Percentiles rank a stretch among this genome's conserved stretches.
Evolutionary conservation across 108 stramenopile species (phyloP).

Genomic region (Skeletonema costatum): DNA sequence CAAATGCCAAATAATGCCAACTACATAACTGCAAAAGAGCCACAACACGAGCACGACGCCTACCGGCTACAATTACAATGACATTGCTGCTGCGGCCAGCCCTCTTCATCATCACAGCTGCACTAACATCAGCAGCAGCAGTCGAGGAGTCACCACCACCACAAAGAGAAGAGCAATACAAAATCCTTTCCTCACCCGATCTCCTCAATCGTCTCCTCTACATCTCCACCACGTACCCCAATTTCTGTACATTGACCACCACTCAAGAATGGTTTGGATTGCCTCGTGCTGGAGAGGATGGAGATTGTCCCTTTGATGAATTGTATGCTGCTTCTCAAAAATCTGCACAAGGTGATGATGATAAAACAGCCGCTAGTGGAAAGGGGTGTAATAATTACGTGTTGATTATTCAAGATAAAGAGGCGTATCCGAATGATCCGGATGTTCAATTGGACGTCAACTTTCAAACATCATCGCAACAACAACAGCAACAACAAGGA

Average conservation of each 20-base stretch:
- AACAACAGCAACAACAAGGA: slow-evolving; percentile 20
- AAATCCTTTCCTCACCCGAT: slow-evolving; percentile 41
- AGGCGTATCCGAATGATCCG: slow-evolving; percentile 69
- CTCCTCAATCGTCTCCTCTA: slow-evolving; percentile 38
- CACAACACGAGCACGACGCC: no score
- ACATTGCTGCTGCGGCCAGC: no score
- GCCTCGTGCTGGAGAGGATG: slow-evolving; percentile 67
- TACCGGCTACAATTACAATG: no score
- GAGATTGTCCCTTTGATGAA: slow-evolving; percentile 44
- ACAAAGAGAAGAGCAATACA: slow-evolving; percentile 32
- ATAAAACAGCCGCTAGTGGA: background rate
- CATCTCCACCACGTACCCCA: slow-evolving; percentile 60
- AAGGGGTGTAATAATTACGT: slow-evolving; percentile 82
- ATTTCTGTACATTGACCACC: slow-evolving; percentile 64
- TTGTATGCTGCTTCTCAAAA: slow-evolving; percentile 5
- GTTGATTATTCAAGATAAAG: slow-evolving; percentile 75
- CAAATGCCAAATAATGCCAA: no score
- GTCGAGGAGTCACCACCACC: background rate
- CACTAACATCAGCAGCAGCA: no score
- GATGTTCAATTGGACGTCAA: slow-evolving; percentile 14
- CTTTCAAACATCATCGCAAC: background rate
- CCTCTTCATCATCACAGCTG: no score
- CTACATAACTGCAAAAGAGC: no score
- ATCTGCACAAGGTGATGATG: background rate
- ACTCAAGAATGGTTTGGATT: slow-evolving; percentile 75